These are phyloP conservation scores for Themeda triandra DNA, from an alignment of 176 grass and related monocot genomes.

Conservation along the genomic window DNA sequence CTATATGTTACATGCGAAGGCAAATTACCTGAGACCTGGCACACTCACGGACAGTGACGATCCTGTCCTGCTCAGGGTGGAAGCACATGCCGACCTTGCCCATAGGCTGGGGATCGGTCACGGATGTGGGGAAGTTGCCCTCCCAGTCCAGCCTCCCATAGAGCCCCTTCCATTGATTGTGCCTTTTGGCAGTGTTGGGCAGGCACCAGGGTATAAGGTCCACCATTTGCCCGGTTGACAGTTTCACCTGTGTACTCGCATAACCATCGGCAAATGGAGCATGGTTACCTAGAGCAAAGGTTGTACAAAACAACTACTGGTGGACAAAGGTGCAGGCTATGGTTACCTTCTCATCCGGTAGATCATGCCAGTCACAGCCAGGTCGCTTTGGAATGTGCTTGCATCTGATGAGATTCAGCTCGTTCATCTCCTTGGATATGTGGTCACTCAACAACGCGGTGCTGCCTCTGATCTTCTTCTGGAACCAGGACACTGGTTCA, in stretches of 20 bases:
- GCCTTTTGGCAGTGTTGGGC: constrained; percentile 72
- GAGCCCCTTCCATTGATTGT: constrained; percentile 82
- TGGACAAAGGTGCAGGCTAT: not conserved
- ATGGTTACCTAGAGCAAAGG: not conserved
- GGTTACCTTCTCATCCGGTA: constrained; percentile 67
- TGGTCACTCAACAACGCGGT: constrained; percentile 47
- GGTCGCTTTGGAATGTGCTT: constrained; percentile 56
- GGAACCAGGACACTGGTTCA: constrained; percentile 62
- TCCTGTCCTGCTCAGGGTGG: constrained; percentile 81
- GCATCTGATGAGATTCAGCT: constrained; percentile 71
- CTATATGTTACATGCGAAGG: not conserved
- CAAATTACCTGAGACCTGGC: constrained; percentile 67
- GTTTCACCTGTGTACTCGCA: constrained; percentile 54
- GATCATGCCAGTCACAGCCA: constrained; percentile 73
- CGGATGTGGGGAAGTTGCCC: constrained; percentile 81
- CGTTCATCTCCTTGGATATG: constrained; percentile 85
- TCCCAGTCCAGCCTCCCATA: constrained; percentile 77
- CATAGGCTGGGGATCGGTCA: constrained; percentile 96
- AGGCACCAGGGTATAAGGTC: constrained; percentile 76
- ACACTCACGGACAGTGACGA: constrained; percentile 83
- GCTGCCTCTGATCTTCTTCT: constrained; percentile 47
- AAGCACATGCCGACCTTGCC: constrained; percentile 96
- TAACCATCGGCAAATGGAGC: not conserved
- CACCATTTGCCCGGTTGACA: constrained; percentile 60
- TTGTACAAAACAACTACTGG: not conserved